Evolutionary conservation across 495 filamentous ascomycete species (phyloP).

Genomic region (Articulospora tetracladia): DNA sequence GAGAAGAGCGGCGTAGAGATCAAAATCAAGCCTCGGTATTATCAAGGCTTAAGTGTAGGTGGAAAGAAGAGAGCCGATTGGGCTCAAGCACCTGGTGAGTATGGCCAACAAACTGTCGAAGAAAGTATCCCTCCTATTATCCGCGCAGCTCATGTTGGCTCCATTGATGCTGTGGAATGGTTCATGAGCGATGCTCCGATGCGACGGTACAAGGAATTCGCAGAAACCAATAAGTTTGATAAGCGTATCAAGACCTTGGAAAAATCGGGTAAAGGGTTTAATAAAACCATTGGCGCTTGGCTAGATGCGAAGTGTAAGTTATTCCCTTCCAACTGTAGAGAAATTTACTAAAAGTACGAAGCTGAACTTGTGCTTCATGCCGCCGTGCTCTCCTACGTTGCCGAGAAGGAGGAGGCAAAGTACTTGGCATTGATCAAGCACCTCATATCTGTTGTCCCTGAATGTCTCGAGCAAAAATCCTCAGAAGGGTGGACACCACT

Average conservation of each 20-base stretch:
- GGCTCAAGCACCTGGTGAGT: slow-evolving; percentile 14
- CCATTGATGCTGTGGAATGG: slow-evolving; percentile 61
- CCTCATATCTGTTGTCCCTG: slow-evolving; percentile 52
- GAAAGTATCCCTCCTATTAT: slow-evolving; percentile 50
- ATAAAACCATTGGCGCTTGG: slow-evolving; percentile 57
- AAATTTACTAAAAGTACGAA: slow-evolving; percentile 30
- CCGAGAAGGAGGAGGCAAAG: slow-evolving; percentile 24
- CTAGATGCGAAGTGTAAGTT: slow-evolving; percentile 42
- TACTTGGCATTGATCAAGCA: slow-evolving; percentile 55
- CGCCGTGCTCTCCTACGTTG: slow-evolving; percentile 46
- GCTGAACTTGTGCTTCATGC: slow-evolving; percentile 61
- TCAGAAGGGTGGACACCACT: slow-evolving; percentile 56
- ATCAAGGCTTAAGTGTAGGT: slow-evolving; percentile 67
- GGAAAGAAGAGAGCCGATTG: slow-evolving; percentile 62
- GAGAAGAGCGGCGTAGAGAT: slow-evolving; percentile 50
- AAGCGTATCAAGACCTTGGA: slow-evolving; percentile 50
- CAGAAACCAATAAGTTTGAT: slow-evolving; percentile 51
- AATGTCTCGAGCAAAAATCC: slow-evolving; percentile 54
- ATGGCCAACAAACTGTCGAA: neutral
- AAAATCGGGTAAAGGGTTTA: slow-evolving; percentile 50
- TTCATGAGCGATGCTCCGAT: slow-evolving; percentile 62
- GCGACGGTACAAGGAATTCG: slow-evolving; percentile 59
- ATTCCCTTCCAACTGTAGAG: slow-evolving; percentile 19
- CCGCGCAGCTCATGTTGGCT: slow-evolving; percentile 50
- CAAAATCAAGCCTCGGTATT: slow-evolving; percentile 58